These are phyloP conservation scores for Penicillium canescens DNA, from an alignment of 495 filamentous ascomycete species.

Conservation along the genomic window DNA sequence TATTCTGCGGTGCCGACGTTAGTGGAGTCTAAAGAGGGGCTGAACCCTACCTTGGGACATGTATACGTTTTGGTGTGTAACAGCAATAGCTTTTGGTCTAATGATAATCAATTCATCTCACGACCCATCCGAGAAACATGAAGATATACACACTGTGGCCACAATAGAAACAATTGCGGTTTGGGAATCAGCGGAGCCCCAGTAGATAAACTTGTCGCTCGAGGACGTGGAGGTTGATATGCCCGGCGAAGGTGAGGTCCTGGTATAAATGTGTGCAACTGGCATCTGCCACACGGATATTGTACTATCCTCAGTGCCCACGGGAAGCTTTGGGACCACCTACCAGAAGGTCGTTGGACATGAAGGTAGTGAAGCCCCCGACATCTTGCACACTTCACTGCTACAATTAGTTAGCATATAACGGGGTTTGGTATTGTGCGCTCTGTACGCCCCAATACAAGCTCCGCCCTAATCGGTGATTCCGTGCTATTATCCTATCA, in stretches of 20 bases:
- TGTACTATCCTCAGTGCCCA: constrained; percentile 10
- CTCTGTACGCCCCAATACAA: constrained; percentile 38
- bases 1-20: too few relatives aligned
- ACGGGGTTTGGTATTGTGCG: constrained; percentile 43
- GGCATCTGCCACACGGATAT: constrained; percentile 47
- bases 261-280: constrained; percentile 39
- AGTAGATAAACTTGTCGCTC: constrained; percentile 18
- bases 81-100: too few relatives aligned
- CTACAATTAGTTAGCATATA: background rate
- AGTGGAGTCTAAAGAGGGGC: too few relatives aligned
- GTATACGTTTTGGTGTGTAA: too few relatives aligned
- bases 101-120: too few relatives aligned
- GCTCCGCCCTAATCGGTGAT: constrained; percentile 40
- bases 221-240: constrained; percentile 26
- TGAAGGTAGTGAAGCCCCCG: constrained; percentile 17
- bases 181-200: constrained; percentile 9
- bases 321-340: constrained; percentile 6
- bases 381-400: background rate
- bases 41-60: too few relatives aligned
- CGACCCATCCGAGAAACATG: too few relatives aligned
- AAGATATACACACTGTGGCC: too few relatives aligned
- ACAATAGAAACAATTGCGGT: constrained; percentile 22
- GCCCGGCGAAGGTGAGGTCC: constrained; percentile 34
- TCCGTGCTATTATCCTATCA: constrained; percentile 46
- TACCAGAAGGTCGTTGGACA: constrained; percentile 28